These are phyloP conservation scores for Alternaria longipes DNA, from an alignment of 2,329 filamentous ascomycete species.

Conservation along the genomic window DNA sequence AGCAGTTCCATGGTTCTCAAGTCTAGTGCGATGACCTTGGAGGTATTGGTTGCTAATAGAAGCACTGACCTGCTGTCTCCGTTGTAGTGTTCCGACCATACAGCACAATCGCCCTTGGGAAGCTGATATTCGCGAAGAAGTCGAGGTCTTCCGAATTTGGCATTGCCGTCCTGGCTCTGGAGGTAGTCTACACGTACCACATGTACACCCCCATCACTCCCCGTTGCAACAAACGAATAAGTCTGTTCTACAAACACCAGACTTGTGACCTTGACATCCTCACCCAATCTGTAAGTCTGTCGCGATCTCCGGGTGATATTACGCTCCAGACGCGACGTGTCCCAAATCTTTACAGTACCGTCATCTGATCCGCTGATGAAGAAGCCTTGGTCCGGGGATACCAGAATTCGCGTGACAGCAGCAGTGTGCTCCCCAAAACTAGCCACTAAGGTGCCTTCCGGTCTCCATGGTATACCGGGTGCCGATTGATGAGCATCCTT, in stretches of 20 bases:
- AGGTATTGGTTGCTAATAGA: slow-evolving; percentile 85
- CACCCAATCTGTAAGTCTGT: slow-evolving; percentile 80
- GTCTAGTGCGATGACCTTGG: slow-evolving; percentile 83
- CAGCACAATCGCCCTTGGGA: slow-evolving; percentile 75
- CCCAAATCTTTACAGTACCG: slow-evolving; percentile 91
- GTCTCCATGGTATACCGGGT: slow-evolving; percentile 76
- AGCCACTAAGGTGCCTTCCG: slow-evolving; percentile 82
- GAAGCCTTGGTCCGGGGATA: slow-evolving; percentile 90
- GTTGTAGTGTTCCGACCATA: slow-evolving; percentile 94
- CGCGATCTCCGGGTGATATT: slow-evolving; percentile 89
- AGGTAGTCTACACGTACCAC: slow-evolving; percentile 83
- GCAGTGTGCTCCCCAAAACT: slow-evolving; percentile 88
- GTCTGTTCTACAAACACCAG: slow-evolving; percentile 93
- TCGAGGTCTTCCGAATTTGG: slow-evolving; percentile 79
- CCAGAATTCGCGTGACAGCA: slow-evolving; percentile 80
- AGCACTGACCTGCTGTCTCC: slow-evolving; percentile 83
- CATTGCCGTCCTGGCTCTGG: slow-evolving; percentile 62
- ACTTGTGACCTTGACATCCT: slow-evolving; percentile 77
- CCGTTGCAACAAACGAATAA: slow-evolving; percentile 91
- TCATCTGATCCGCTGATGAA: slow-evolving; percentile 95
- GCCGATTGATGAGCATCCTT: slow-evolving; percentile 60
- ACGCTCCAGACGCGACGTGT: slow-evolving; percentile 85
- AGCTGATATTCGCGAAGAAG: slow-evolving; percentile 80
- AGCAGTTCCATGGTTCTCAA: slow-evolving; percentile 84
- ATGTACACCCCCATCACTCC: slow-evolving; percentile 82